Conservation (phyloP, 2,329 filamentous ascomycete genomes). For the Calycina herbarum region DNA sequence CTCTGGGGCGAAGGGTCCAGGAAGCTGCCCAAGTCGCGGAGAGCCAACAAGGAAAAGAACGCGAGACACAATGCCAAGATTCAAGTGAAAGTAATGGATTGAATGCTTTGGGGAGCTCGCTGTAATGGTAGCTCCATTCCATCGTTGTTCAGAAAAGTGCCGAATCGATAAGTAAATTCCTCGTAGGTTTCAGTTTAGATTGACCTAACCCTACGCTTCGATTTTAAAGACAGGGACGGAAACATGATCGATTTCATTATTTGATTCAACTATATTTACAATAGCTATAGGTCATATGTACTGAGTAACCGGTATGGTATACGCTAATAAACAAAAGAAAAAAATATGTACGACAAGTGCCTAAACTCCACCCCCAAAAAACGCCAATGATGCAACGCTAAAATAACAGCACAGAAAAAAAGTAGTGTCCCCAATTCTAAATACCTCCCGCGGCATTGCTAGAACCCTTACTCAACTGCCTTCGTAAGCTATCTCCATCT, state of each 20-base stretch:
- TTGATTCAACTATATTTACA: slow-evolving; percentile 3
- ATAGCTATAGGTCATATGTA: background rate
- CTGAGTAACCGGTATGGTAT: slow-evolving; percentile 8
- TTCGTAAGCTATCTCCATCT: slow-evolving; percentile 24
- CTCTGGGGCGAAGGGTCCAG: slow-evolving; percentile 33
- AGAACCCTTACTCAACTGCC: slow-evolving; percentile 3
- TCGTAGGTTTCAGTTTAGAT: background rate
- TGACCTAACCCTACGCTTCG: background rate
- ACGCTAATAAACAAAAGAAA: slow-evolving; percentile 9
- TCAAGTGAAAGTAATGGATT: slow-evolving; percentile 19
- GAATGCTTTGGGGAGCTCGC: background rate
- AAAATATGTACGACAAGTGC: background rate
- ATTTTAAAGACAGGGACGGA: background rate
- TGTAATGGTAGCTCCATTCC: background rate
- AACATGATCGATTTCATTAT: background rate
- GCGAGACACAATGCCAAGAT: slow-evolving; percentile 19
- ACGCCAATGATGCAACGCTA: slow-evolving; percentile 5
- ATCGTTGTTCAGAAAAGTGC: background rate
- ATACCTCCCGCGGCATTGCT: background rate
- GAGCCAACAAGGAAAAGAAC: slow-evolving; percentile 20
- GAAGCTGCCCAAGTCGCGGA: slow-evolving; percentile 23
- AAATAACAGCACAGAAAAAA: background rate
- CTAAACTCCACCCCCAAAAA: background rate
- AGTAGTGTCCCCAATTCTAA: background rate
- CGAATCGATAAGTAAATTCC: too few relatives aligned